These are phyloP conservation scores for Amanita brunnescens DNA, from an alignment of 768 basidiomycete genomes.

Conservation along the genomic window DNA sequence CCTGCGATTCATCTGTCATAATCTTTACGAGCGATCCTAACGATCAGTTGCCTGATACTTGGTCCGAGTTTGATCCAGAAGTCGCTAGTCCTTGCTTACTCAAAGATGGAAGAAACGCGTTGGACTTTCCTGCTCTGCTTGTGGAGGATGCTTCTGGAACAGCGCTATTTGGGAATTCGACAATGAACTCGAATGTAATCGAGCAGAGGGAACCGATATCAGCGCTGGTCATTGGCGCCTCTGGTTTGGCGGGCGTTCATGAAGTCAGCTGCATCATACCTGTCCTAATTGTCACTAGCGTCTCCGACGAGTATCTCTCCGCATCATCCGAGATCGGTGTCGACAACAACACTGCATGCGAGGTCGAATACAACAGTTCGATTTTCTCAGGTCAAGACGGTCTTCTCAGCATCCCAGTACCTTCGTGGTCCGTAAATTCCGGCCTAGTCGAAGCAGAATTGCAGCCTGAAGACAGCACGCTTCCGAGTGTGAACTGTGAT, in stretches of 20 bases:
- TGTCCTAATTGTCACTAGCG: neutral
- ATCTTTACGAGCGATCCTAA: neutral
- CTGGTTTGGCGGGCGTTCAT: neutral
- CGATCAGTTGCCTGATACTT: neutral
- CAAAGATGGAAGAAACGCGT: too few relatives aligned
- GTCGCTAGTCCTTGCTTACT: too few relatives aligned
- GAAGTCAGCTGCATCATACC: neutral
- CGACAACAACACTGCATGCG: neutral
- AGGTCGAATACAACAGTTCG: neutral
- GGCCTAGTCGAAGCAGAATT: neutral
- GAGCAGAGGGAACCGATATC: neutral
- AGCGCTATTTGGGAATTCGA: neutral
- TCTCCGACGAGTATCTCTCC: neutral
- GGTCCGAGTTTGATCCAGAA: too few relatives aligned
- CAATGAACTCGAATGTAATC: neutral
- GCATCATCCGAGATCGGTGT: neutral
- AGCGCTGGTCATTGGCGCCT: neutral
- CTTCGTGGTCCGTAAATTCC: neutral
- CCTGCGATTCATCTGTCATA: neutral
- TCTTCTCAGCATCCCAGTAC: neutral
- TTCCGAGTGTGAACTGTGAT: neutral
- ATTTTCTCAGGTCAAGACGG: neutral
- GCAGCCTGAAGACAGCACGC: neutral
- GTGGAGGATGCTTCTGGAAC: neutral
- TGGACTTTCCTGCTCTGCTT: neutral